A percentile compares a stretch with the other conserved stretches of the same genome.
These are phyloP conservation scores for Boletus patriciae DNA, from an alignment of 768 basidiomycete genomes.

Conservation along the genomic window DNA sequence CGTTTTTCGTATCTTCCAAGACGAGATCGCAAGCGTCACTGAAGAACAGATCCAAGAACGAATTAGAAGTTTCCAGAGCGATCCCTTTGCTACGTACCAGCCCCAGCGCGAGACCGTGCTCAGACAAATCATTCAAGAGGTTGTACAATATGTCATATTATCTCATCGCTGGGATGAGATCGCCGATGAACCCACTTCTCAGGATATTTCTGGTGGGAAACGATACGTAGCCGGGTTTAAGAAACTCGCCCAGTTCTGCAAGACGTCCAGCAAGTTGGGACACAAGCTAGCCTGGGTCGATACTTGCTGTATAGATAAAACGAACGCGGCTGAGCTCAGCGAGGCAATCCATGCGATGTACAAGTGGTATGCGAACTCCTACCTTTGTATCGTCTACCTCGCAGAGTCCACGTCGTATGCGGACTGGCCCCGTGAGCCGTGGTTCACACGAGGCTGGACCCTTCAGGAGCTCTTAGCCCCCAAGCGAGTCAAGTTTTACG, in stretches of 20 bases:
- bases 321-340: constrained; percentile 14
- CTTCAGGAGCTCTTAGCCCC: constrained; percentile 21
- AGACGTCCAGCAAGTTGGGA: neutral
- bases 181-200: constrained; percentile 10
- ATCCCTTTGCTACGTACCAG: neutral
- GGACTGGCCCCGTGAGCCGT: constrained; percentile 4
- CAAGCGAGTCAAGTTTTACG: constrained; percentile 17
- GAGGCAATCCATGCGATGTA: constrained; percentile 25
- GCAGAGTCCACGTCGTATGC: neutral
- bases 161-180: constrained; percentile 15
- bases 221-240: neutral
- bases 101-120: constrained; percentile 1
- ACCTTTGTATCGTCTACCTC: constrained; percentile 23
- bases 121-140: constrained; percentile 14
- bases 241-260: constrained; percentile 7
- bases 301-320: constrained; percentile 25
- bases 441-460: constrained; percentile 16
- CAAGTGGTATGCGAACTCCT: constrained; percentile 23
- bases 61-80: neutral
- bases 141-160: constrained; percentile 12
- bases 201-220: neutral
- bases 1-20: constrained; percentile 9
- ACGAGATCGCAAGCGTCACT: neutral
- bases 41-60: constrained; percentile 4
- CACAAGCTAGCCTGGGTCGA: constrained; percentile 14